phyloP scores from a whole-genome alignment of 257 asterid species.

The Ehretia macrophylla region DNA sequence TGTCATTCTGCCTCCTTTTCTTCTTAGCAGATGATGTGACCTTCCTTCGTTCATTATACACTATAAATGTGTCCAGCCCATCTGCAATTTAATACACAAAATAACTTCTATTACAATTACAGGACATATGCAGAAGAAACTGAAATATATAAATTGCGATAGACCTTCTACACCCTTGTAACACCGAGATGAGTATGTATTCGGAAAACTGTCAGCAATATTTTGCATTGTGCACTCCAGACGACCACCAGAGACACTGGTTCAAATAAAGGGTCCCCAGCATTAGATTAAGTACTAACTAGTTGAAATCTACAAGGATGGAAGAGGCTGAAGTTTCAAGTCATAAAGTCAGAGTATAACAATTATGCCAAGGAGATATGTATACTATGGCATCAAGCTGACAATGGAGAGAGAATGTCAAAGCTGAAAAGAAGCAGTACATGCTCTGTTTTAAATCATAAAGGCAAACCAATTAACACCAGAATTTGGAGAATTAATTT shows the following conservation, averaged over 20 bases:
- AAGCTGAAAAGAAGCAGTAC: no score
- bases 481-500: no score
- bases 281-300: conserved; percentile 9
- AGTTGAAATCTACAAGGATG: conserved; percentile 5
- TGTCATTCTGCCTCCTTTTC: conserved; percentile 59
- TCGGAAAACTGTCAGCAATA: conserved; percentile 80
- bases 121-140: conserved; percentile 7
- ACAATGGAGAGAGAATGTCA: no score
- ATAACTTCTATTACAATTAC: conserved; percentile 12
- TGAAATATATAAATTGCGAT: background rate
- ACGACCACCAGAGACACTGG: conserved; percentile 92
- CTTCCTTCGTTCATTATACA: conserved; percentile 80
- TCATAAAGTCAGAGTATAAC: background rate
- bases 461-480: no score
- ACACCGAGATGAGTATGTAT: conserved; percentile 58
- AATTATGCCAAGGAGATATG: no score
- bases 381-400: no score
- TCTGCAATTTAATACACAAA: conserved; percentile 42
- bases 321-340: background rate
- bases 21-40: conserved; percentile 98
- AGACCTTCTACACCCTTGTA: conserved; percentile 68
- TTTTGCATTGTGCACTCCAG: conserved; percentile 98
- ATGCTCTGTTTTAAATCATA: no score
- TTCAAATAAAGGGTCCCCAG: conserved; percentile 19
- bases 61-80: conserved; percentile 82